These are phyloP conservation scores for Teratosphaeria viscida DNA, from an alignment of 2,329 filamentous ascomycete genomes.

Conservation along the genomic window DNA sequence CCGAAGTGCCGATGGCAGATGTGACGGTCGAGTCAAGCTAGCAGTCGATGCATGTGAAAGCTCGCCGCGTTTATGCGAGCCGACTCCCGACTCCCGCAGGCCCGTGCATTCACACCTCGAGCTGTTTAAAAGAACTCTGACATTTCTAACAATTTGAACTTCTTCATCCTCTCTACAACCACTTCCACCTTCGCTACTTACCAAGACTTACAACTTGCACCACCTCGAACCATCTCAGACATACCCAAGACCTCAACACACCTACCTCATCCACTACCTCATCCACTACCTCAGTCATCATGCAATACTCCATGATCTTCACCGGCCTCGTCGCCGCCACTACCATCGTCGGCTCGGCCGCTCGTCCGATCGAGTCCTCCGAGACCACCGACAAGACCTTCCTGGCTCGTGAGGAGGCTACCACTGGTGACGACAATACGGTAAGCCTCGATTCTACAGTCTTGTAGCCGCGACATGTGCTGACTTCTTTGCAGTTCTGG, in stretches of 20 bases:
- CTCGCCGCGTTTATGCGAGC: background rate
- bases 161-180: background rate
- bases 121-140: background rate
- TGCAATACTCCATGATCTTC: background rate
- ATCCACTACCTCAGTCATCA: background rate
- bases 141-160: background rate
- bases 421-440: background rate
- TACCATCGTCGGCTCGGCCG: background rate
- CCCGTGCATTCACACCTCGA: background rate
- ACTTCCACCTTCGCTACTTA: background rate
- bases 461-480: no score
- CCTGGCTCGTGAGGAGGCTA: background rate
- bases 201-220: background rate
- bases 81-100: background rate
- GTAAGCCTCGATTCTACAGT: background rate
- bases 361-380: background rate
- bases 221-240: background rate
- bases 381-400: background rate
- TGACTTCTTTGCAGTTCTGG: no score
- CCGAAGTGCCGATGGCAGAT: background rate
- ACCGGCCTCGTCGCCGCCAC: background rate
- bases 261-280: background rate
- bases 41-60: background rate
- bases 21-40: background rate
- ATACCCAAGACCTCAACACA: background rate